phyloP scores from a whole-genome alignment of 2,329 filamentous ascomycete genomes.

The Helminthosporium solani region DNA sequence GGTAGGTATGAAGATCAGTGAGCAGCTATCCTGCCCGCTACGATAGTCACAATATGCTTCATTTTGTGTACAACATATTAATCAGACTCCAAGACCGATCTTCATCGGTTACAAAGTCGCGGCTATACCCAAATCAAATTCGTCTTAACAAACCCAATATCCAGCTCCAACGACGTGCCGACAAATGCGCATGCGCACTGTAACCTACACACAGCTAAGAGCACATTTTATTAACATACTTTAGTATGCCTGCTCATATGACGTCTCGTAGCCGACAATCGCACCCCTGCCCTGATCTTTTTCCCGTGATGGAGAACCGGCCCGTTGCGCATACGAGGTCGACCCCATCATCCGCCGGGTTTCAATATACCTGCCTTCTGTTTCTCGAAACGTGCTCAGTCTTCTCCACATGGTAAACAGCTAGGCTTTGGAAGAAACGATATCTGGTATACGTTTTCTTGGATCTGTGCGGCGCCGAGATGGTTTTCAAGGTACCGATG shows the following conservation, averaged over 20 bases:
- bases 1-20: no score
- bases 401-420: background rate
- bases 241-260: conserved; percentile 11
- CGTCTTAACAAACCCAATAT: background rate
- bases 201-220: background rate
- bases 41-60: background rate
- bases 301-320: conserved; percentile 23
- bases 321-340: conserved; percentile 31
- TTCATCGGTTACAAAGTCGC: background rate
- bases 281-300: background rate
- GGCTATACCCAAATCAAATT: background rate
- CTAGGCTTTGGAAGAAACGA: background rate
- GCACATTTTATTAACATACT: background rate
- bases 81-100: background rate
- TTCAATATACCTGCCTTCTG: conserved; percentile 21
- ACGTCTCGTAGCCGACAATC: conserved; percentile 11
- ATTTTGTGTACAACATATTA: background rate
- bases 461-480: conserved; percentile 1
- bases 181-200: background rate
- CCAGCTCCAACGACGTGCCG: background rate
- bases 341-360: background rate
- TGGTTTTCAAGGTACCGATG: conserved; percentile 7
- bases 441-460: background rate
- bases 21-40: background rate
- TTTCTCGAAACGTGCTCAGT: background rate